Conservation (phyloP, 2,329 filamentous ascomycete species). For the Cordyceps tenuipes region DNA sequence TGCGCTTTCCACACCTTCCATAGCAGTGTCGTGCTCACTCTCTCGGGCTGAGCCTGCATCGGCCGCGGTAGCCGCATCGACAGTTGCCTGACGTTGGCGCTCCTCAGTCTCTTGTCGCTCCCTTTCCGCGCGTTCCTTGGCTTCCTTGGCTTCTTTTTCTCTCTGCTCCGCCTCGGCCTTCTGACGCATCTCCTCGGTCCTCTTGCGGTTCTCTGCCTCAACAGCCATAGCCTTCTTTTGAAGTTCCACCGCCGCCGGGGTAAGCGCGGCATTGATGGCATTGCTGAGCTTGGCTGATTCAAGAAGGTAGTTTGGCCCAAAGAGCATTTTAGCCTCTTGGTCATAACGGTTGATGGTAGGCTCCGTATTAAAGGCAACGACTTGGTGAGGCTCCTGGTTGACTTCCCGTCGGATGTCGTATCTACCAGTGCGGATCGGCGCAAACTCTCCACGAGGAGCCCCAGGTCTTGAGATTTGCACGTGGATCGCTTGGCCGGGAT, state of each 20-base stretch:
- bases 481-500: conserved; percentile 45
- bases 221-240: conserved; percentile 62
- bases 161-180: conserved; percentile 57
- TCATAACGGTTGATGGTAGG: conserved; percentile 73
- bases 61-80: conserved; percentile 49
- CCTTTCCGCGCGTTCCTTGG: conserved; percentile 55
- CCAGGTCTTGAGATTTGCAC: conserved; percentile 48
- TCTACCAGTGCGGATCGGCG: conserved; percentile 32
- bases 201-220: conserved; percentile 42
- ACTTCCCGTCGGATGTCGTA: conserved; percentile 40
- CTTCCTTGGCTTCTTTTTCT: conserved; percentile 20
- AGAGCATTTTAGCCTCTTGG: conserved; percentile 83
- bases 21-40: conserved; percentile 35
- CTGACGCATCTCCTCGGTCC: conserved; percentile 50
- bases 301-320: conserved; percentile 51
- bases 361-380: conserved; percentile 64
- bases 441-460: conserved; percentile 42
- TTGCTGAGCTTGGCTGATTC: conserved; percentile 65
- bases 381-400: conserved; percentile 57
- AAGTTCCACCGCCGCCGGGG: conserved; percentile 75
- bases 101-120: conserved; percentile 67
- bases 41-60: conserved; percentile 9
- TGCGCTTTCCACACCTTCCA: conserved; percentile 68
- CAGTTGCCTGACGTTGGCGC: conserved; percentile 51
- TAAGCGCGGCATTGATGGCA: conserved; percentile 62